These are phyloP conservation scores for Meredithiella fracta DNA, from an alignment of 2,329 filamentous ascomycete species.

Conservation along the genomic window DNA sequence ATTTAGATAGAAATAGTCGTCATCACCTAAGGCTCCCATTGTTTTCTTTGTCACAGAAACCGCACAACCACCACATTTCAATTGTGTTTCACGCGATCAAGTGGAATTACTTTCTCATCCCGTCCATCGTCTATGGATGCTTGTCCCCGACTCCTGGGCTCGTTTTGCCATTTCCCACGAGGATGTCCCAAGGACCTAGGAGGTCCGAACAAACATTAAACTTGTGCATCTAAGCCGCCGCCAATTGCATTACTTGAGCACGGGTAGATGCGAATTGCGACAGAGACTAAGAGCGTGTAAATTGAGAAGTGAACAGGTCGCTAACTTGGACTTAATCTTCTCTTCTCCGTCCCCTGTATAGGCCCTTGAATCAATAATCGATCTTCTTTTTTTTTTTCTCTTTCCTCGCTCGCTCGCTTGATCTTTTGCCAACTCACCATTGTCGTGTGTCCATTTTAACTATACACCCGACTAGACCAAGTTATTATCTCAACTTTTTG, in stretches of 20 bases:
- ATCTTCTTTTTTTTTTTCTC: background rate
- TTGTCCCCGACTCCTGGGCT: too few relatives aligned
- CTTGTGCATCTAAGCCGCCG: background rate
- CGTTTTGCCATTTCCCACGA: too few relatives aligned
- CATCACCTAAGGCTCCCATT: too few relatives aligned
- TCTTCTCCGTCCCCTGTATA: background rate
- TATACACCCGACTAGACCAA: background rate
- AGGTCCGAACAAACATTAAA: background rate
- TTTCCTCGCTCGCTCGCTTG: background rate
- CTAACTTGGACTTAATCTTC: background rate
- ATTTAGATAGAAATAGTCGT: too few relatives aligned
- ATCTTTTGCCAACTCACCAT: background rate
- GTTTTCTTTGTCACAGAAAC: too few relatives aligned
- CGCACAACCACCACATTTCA: too few relatives aligned
- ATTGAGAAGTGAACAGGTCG: slow-evolving; percentile 3
- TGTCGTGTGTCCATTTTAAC: background rate
- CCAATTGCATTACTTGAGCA: background rate
- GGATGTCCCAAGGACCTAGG: background rate
- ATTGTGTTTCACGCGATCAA: too few relatives aligned
- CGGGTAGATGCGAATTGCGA: background rate
- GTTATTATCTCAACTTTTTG: background rate
- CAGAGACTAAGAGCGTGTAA: too few relatives aligned
- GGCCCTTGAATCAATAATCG: background rate
- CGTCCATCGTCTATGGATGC: too few relatives aligned
- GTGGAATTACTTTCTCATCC: too few relatives aligned